Evolutionary conservation across 148 eudicot species (phyloP).

Genomic region (Chenopodium quinoa): DNA sequence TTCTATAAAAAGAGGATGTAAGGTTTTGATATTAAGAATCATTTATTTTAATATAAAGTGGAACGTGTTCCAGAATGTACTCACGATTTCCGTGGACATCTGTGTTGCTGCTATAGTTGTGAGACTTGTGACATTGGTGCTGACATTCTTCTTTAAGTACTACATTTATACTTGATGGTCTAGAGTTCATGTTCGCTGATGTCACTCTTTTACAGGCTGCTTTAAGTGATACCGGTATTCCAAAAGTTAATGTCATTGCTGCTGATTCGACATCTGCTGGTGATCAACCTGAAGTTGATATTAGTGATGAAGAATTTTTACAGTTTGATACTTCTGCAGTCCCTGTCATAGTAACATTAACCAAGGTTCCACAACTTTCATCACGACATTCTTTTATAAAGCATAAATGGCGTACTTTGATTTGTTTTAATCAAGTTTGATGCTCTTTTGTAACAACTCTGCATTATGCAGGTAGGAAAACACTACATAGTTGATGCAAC

Average conservation of each 20-base stretch:
- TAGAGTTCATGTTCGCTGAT: neutral
- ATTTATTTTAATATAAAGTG: neutral
- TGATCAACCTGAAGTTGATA: constrained; percentile 81
- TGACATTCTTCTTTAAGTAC: neutral
- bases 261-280: constrained; percentile 46
- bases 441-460: neutral
- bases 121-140: too few relatives aligned
- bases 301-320: constrained; percentile 90
- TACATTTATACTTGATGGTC: neutral
- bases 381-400: neutral
- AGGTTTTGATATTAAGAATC: neutral
- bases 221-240: constrained; percentile 77
- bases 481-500: constrained; percentile 93
- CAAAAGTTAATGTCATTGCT: constrained; percentile 68
- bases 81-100: neutral
- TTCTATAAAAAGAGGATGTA: neutral
- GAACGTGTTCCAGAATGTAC: neutral
- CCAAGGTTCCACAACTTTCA: constrained; percentile 52
- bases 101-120: neutral
- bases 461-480: constrained; percentile 59
- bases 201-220: constrained; percentile 57
- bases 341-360: constrained; percentile 83
- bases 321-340: constrained; percentile 80
- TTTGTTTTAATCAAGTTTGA: neutral
- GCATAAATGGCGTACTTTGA: neutral